Evolutionary conservation across 2,329 filamentous ascomycete species (phyloP).

Genomic region (Colletotrichum abscissum): DNA sequence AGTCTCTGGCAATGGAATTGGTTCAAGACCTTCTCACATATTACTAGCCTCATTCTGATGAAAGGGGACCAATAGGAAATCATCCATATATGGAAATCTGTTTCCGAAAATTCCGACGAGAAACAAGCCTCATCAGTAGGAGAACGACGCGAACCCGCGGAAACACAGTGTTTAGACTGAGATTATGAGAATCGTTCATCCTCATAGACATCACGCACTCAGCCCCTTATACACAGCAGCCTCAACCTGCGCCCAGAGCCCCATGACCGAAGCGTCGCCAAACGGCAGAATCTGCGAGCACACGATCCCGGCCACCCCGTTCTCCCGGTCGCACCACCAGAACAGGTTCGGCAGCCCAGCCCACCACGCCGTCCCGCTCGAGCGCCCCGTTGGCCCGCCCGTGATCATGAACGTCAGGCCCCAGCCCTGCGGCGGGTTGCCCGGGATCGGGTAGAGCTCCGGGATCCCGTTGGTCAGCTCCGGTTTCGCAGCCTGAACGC

Average conservation of each 20-base stretch:
- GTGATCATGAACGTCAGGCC: constrained; percentile 68
- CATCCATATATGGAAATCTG: neutral
- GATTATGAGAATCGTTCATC: neutral
- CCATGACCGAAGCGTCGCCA: constrained; percentile 53
- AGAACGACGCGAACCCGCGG: no score
- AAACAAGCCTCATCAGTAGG: neutral
- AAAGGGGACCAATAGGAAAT: neutral
- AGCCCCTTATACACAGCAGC: constrained; percentile 47
- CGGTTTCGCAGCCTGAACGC: constrained; percentile 58
- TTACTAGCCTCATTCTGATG: neutral
- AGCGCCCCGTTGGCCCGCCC: constrained; percentile 62
- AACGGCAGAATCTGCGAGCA: constrained; percentile 64
- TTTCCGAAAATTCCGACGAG: neutral
- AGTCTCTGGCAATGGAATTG: neutral
- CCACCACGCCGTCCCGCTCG: constrained; percentile 64
- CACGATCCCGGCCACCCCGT: constrained; percentile 65
- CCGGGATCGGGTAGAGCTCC: constrained; percentile 60
- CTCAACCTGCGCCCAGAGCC: constrained; percentile 53
- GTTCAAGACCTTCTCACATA: neutral
- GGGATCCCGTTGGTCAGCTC: constrained; percentile 56
- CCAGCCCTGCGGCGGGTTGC: constrained; percentile 71
- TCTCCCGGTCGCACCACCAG: constrained; percentile 73
- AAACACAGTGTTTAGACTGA: no score
- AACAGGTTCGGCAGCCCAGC: constrained; percentile 69
- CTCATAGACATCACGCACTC: neutral